Base-by-base conservation (phyloP, 139 green algal genomes). In the Tetraselmis striata region DNA sequence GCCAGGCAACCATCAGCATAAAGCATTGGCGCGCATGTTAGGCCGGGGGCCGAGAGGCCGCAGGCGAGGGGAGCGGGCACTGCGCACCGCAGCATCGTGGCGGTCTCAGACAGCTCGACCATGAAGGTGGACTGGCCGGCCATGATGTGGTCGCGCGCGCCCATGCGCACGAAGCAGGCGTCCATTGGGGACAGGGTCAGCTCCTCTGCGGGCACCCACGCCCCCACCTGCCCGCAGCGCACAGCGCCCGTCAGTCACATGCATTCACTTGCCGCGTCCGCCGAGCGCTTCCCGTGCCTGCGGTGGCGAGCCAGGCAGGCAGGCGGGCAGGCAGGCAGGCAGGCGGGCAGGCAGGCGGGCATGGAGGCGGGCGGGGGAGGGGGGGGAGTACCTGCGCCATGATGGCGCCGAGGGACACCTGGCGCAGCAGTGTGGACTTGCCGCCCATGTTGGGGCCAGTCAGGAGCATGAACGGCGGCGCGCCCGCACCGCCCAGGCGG, bases 391-490 rank as follows among this genome's bases (percentile, higher is more conserved):
- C 45, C 45, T 67, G 45, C 45, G 78, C 78, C 0, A 82, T 29
- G 78, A 82, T 75, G 0, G 2, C 30, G 24, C 24, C 30, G 32
- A 75, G 0, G 27, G 31, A 76, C 79, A 90, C 83, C 81, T 98
- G 95, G 32, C 96, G 88, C 84, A 99, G 90, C 74, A 98, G 88
- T 2, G 96, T 99, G 81, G 86, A 93, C 88, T 99, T 99, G 84
- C 96, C 96, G 75, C 96, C 97, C 97, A 99, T 99, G 90, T 99
- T 99, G 78, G 97, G 96, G 0, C 97, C 92, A 1, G 92, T 97
- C 23, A 98, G 88, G 74, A 98, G 80, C 30, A 96, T 81, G 80
- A 97, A 95, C 30, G 83, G 84, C 27, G 74, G 30, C 25, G 84
- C 77, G 1, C 79, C 26, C 2, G 78, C 75, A 0, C 88, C 91